Conservation (phyloP, 345 rosid genomes). For the Mangifera indica region DNA sequence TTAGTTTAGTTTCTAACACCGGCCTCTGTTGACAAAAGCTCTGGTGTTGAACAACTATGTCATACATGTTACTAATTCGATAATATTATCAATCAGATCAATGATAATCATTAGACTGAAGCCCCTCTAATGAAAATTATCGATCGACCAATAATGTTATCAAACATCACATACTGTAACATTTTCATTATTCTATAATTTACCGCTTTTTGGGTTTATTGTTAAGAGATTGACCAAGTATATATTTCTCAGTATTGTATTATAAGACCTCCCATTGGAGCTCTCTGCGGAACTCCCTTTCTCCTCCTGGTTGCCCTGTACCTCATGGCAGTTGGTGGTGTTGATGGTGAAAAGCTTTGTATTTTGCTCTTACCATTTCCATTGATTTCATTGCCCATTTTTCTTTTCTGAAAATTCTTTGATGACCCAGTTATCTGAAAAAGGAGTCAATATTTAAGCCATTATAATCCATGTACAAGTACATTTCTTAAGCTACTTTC, state of each 20-base stretch:
- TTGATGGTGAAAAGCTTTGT: constrained; percentile 51
- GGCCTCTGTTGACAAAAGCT: constrained; percentile 28
- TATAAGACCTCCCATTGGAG: constrained; percentile 64
- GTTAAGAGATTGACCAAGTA: background rate
- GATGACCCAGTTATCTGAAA: constrained; percentile 55
- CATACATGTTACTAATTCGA: background rate
- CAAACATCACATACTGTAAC: too few species aligned
- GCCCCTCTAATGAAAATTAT: too few species aligned
- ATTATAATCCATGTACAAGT: background rate
- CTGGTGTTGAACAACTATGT: constrained; percentile 1
- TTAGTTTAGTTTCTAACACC: constrained; percentile 18
- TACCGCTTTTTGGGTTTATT: background rate
- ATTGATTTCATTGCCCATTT: constrained; percentile 27
- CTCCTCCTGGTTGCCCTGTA: constrained; percentile 46
- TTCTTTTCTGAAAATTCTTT: constrained; percentile 42
- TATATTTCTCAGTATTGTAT: constrained; percentile 39
- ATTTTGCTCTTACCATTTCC: constrained; percentile 23
- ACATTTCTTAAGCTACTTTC: background rate
- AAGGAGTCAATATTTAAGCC: background rate
- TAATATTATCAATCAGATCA: too few species aligned
- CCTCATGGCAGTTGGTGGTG: constrained; percentile 44
- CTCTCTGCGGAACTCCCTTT: constrained; percentile 64
- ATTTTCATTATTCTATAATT: too few species aligned
- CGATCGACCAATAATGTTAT: too few species aligned
- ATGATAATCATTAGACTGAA: too few species aligned